Evolutionary conservation across 306 rosid genomes (phyloP).

Genomic region (Quercus berberidifolia): DNA sequence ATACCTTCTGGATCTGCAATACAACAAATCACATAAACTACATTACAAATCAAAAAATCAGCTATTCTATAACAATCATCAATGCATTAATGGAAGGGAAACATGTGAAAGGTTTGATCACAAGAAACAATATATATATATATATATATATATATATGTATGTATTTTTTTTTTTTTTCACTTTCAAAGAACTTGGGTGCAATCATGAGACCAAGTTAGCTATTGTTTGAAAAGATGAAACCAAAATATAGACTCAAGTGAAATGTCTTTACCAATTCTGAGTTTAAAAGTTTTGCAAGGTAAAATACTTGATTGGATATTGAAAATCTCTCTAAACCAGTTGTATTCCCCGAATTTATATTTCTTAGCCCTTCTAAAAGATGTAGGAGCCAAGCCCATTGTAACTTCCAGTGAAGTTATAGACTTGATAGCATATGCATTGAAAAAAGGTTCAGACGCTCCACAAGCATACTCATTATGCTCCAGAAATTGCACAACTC

Average conservation of each 20-base stretch:
- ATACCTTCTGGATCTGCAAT: constrained; percentile 50
- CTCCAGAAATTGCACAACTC: too few relatives aligned
- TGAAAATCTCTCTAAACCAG: too few relatives aligned
- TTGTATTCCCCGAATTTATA: neutral
- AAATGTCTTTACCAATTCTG: neutral
- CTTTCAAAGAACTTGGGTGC: neutral
- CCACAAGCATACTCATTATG: too few relatives aligned
- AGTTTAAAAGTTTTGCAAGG: neutral
- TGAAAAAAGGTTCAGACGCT: too few relatives aligned
- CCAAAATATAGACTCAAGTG: neutral
- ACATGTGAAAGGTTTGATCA: neutral
- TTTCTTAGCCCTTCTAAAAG: neutral
- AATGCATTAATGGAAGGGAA: neutral
- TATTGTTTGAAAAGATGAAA: too few relatives aligned
- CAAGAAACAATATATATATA: neutral
- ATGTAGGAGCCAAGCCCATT: neutral
- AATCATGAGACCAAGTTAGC: neutral
- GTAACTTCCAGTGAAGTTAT: neutral
- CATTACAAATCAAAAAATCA: neutral
- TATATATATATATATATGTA: too few relatives aligned
- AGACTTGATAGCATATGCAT: too few relatives aligned
- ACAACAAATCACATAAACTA: neutral
- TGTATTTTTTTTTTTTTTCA: neutral
- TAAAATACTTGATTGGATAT: neutral
- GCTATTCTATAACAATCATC: neutral